Evolutionary conservation across 1,284 basidiomycete genomes (phyloP), one percentile per base, ranked within the genome.

Genomic region (Fomes fomentarius): DNA sequence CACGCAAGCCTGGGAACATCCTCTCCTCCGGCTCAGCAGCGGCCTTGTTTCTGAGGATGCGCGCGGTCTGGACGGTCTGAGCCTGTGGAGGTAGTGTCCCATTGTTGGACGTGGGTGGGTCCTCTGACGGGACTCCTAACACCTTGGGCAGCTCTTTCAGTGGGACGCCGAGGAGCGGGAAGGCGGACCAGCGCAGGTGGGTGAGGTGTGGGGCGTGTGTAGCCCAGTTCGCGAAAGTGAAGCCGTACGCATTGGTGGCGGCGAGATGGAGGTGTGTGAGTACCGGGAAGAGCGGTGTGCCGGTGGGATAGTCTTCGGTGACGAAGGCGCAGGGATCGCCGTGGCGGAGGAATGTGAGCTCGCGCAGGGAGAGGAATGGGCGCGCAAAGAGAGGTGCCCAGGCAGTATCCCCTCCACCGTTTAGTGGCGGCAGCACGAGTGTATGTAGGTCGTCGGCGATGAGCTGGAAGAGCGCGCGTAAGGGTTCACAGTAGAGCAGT

Each of bases 251-350:
- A 12, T 12, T 6, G 1, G 39, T 38, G n/a, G n/a, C 38, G 12
- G 50, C 47, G 33, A 57, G 4, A 25, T 57, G 56, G 24, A 57
- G 43, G 22, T 38, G 51, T 10, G 50, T 50, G 25, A 49, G 34
- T 8, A 43, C 43, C 9, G 56, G 50, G 33, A 53, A 50, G 47
- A 49, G 50, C 7, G 41, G 42, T 8, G 28, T n/a, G n/a, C n/a
- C n/a, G n/a, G 6, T n/a, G 3, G 34, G 28, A 2, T 3, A 2
- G 35, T 17, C n/a, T 34, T 30, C 12, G 24, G 39, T 17, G 19
- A 30, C 3, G 19, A 45, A 30, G 9, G 22, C 17, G 28, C n/a
- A 11, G 9, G 19, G 38, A 30, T 40, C 35, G 41, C 33, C 2
- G 37, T 43, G 50, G 6, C 28, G 42, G 25, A 50, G 19, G 37